These are phyloP conservation scores for Camillea tinctor DNA, from an alignment of 2,329 filamentous ascomycete species.

Conservation along the genomic window DNA sequence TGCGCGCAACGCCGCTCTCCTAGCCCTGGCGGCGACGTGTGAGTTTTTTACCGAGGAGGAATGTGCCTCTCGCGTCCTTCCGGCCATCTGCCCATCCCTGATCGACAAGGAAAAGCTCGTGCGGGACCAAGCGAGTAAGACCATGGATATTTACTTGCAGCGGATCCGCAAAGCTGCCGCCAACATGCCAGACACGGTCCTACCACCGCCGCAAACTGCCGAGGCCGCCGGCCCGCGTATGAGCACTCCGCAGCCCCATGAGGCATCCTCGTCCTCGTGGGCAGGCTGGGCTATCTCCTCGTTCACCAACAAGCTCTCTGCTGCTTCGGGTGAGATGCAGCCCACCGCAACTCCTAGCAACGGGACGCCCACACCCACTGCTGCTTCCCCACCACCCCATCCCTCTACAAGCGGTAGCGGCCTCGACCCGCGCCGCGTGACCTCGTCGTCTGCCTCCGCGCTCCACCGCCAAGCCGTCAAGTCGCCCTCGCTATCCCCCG, in stretches of 20 bases:
- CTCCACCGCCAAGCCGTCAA: slow-evolving; percentile 61
- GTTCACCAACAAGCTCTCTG: slow-evolving; percentile 89
- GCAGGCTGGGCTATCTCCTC: slow-evolving; percentile 98
- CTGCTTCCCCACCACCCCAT: slow-evolving; percentile 40
- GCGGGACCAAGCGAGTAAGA: slow-evolving; percentile 87
- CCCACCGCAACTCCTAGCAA: slow-evolving; percentile 49
- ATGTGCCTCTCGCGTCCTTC: slow-evolving; percentile 78
- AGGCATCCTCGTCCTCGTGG: slow-evolving; percentile 68
- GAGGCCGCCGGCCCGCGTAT: slow-evolving; percentile 64
- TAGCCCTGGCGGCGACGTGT: slow-evolving; percentile 80
- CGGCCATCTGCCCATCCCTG: slow-evolving; percentile 77
- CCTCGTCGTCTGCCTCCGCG: slow-evolving; percentile 53
- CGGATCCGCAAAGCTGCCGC: slow-evolving; percentile 75
- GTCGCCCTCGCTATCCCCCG: slow-evolving; percentile 44
- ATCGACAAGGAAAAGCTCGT: slow-evolving; percentile 96
- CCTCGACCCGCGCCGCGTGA: not conserved
- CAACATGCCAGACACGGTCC: slow-evolving; percentile 74
- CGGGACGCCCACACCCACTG: slow-evolving; percentile 37
- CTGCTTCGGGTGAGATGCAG: slow-evolving; percentile 84
- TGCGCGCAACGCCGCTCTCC: slow-evolving; percentile 82
- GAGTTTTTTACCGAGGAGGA: slow-evolving; percentile 91
- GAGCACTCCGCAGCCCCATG: slow-evolving; percentile 67
- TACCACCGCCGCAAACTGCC: slow-evolving; percentile 63
- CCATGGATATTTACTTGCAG: slow-evolving; percentile 80
- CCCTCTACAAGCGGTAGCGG: slow-evolving; percentile 34